Evolutionary conservation across 2,329 filamentous ascomycete genomes (phyloP), one percentile per base, ranked within the genome.

Genomic region (Neopestalotiopsis sp.): DNA sequence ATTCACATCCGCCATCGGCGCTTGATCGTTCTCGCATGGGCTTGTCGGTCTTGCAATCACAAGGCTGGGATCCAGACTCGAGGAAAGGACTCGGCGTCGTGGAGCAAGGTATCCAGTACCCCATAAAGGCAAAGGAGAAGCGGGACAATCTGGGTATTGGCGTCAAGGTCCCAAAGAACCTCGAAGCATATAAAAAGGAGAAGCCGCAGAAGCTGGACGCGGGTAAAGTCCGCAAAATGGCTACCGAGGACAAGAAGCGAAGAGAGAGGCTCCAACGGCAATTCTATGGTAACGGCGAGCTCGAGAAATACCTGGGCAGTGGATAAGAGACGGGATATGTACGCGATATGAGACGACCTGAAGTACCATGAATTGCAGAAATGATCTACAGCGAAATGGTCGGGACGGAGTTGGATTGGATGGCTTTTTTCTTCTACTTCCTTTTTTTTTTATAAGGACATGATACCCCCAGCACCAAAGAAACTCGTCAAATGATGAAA

Each of bases 81-180:
- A 84, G 94, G 2, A 79, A 82, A 17, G 95, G 95, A 0, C 84
- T 98, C 0, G 95, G 95, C 0, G 87, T 87, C 10, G 81, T 83
- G 2, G 90, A 92, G 0, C 88, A 92, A 72, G 95, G 95, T 3
- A 91, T 94, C 70, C 85, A 91, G 56, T 91, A 90, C 72, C 95
- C 95, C 1, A 85, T 98, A 71, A 94, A 94, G 77, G 83, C 88
- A 1, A 87, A 85, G 69, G 83, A 87, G 67, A 97, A 97, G 80
- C 87, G 90, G 58, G 89, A 95, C 76, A 94, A 88, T 3, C 82
- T 92, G 7, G 95, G 95, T 0, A 79, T 97, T 32, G 94, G 94
- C 0, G 84, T 87, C 4, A 72, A 78, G 34, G 74, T 84, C 9
- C 81, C 84, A 10, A 82, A 82, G 70, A 76, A 81, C 28, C 70